Evolutionary conservation across 768 basidiomycete species (phyloP), one percentile per base, ranked within the genome.

Genomic region (Pisolithus albus): DNA sequence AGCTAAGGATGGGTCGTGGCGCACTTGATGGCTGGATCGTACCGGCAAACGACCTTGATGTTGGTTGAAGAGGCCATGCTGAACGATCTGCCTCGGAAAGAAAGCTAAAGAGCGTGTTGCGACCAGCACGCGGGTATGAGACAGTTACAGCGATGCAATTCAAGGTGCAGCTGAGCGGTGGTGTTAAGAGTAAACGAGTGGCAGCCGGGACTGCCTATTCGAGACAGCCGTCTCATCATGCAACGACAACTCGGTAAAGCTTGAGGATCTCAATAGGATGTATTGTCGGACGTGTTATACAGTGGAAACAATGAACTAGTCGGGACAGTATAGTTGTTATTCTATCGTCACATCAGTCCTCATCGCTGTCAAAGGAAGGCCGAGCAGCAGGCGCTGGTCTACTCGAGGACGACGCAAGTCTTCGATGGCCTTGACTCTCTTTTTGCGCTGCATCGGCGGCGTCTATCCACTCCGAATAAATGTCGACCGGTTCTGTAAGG

Each of bases 11-110:
- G 32, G 44, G 23, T 40, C 18, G 18, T 16, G 23, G 39, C 36
- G 45, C 37, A 51, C 43, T 41, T 32, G 50, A 61, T 4, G 30
- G 34, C 19, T 36, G 45, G 42, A 47, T 72, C 92, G 60, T 61
- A 94, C 95, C 95, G 92, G 80, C 95, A 98, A 58, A 99, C 92
- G 65, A 99, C 96, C 77, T 98, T 95, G 79, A 95, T 93, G 69
- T 94, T 94, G 59, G 84, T 92, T 56, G 75, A 75, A 59, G 84
- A 80, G 65, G 84, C 84, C 72, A 86, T 82, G 74, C 77, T 79
- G 65, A 64, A 61, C 58, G 58, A 65, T 66, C 64, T 57, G 62
- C 55, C 50, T 53, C 42, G 23, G 51, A 34, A 47, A 34, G 50
- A 38, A 47, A 52, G 51, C 56, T 58, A 57, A 39, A n/a, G 44